phyloP scores from a whole-genome alignment of 305 asterid species.

The Solanum aculeatissimum region DNA sequence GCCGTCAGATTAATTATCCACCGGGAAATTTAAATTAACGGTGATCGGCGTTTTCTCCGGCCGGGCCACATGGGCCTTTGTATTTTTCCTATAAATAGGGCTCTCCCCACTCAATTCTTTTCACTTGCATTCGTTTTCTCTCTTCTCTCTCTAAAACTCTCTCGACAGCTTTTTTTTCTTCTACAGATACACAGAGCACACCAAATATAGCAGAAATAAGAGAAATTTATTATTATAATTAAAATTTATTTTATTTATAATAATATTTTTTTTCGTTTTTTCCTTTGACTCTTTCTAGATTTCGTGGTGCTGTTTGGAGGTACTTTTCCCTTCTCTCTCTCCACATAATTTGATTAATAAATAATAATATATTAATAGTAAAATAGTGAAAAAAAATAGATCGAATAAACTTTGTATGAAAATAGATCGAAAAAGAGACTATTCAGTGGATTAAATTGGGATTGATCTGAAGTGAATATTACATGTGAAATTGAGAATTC shows the following conservation, averaged over 20 bases:
- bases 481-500: background rate
- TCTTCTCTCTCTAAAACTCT: background rate
- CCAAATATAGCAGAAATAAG: background rate
- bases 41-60: constrained; percentile 18
- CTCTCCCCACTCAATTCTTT: constrained; percentile 1
- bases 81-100: constrained; percentile 67
- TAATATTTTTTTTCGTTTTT: background rate
- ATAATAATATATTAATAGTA: background rate
- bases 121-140: constrained; percentile 9
- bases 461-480: background rate
- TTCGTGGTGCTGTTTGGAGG: constrained; percentile 3
- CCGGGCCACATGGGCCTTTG: constrained; percentile 7
- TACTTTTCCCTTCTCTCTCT: background rate
- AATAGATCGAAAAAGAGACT: background rate
- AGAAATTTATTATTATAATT: background rate
- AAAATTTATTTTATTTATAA: background rate
- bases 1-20: constrained; percentile 33
- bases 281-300: background rate
- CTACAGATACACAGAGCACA: background rate
- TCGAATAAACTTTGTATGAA: background rate
- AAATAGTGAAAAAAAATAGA: background rate
- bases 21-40: constrained; percentile 20
- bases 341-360: background rate
- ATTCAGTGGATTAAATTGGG: background rate
- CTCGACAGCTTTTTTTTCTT: background rate